Evolutionary conservation across 1,139 yeast genomes (phyloP).

Genomic region (Scheffersomyces segobiensis): DNA sequence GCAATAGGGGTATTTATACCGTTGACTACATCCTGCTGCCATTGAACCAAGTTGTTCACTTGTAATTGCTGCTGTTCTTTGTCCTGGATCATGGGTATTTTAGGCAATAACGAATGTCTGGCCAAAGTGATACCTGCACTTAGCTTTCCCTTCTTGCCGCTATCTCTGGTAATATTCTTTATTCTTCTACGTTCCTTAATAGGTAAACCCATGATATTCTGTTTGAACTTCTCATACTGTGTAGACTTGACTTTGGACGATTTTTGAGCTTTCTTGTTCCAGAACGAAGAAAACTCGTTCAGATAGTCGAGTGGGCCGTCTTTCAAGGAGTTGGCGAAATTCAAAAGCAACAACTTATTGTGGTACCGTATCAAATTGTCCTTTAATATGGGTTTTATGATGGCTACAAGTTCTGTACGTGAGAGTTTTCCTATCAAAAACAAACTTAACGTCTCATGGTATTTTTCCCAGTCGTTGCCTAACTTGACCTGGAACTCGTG

Average conservation of each 20-base stretch:
- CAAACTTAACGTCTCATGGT: slow-evolving; percentile 74
- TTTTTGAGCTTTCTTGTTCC: slow-evolving; percentile 46
- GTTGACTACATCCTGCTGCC: slow-evolving; percentile 92
- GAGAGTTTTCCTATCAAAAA: slow-evolving; percentile 81
- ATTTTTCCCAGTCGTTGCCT: slow-evolving; percentile 71
- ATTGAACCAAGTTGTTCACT: slow-evolving; percentile 64
- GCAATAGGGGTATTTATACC: slow-evolving; percentile 87
- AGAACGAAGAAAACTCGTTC: slow-evolving; percentile 58
- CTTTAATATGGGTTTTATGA: slow-evolving; percentile 56
- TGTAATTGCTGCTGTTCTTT: slow-evolving; percentile 51
- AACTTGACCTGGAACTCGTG: slow-evolving; percentile 68
- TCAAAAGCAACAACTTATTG: slow-evolving; percentile 77
- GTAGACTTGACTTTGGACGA: slow-evolving; percentile 50
- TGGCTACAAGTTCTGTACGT: slow-evolving; percentile 66
- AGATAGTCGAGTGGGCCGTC: slow-evolving; percentile 54
- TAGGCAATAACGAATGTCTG: slow-evolving; percentile 82
- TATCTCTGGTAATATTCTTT: slow-evolving; percentile 77
- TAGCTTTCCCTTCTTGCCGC: slow-evolving; percentile 75
- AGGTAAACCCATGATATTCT: slow-evolving; percentile 85
- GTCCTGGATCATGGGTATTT: slow-evolving; percentile 77
- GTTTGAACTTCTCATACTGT: slow-evolving; percentile 80
- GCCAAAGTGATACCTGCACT: slow-evolving; percentile 79
- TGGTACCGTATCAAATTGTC: slow-evolving; percentile 55
- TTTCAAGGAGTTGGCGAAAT: slow-evolving; percentile 80
- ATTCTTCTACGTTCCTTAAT: slow-evolving; percentile 82